phyloP scores from a whole-genome alignment of 495 filamentous ascomycete genomes.

The Copromyces sp. region DNA sequence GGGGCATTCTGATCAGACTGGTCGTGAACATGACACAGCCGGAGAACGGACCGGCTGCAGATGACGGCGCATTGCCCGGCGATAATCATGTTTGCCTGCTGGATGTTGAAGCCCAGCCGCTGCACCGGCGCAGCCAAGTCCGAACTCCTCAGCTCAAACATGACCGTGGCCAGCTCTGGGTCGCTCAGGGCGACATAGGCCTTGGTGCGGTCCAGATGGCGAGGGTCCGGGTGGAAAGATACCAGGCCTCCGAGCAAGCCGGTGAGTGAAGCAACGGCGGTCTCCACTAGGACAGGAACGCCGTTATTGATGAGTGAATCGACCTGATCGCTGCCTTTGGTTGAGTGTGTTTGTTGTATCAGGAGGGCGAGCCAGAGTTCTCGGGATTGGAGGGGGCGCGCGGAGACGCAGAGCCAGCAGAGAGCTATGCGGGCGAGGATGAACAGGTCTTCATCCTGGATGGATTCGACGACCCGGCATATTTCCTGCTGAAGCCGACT shows the following conservation, averaged over 20 bases:
- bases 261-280: background rate
- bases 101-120: conserved; percentile 5
- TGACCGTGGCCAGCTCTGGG: conserved; percentile 1
- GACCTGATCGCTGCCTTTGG: conserved; percentile 7
- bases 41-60: conserved; percentile 6
- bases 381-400: conserved; percentile 7
- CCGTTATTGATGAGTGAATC: conserved; percentile 3
- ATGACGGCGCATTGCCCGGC: conserved; percentile 10
- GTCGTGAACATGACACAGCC: conserved; percentile 8
- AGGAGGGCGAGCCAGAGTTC: conserved; percentile 13
- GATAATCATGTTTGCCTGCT: conserved; percentile 8
- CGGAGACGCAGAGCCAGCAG: conserved; percentile 15
- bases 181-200: conserved; percentile 1
- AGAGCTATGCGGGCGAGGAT: conserved; percentile 7
- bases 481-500: conserved; percentile 1
- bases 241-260: conserved; percentile 6
- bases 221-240: background rate
- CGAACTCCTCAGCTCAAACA: background rate
- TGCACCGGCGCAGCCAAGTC: background rate
- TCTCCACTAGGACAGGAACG: conserved; percentile 1
- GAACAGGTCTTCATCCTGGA: background rate
- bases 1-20: background rate
- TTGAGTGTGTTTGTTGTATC: conserved; percentile 1
- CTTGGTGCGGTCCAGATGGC: background rate
- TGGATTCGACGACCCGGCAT: background rate